Percentiles rank a stretch among this genome's conserved stretches.
These are phyloP conservation scores for Coemansia sp. DNA, from an alignment of 192 early-diverging fungal genomes.

Conservation along the genomic window DNA sequence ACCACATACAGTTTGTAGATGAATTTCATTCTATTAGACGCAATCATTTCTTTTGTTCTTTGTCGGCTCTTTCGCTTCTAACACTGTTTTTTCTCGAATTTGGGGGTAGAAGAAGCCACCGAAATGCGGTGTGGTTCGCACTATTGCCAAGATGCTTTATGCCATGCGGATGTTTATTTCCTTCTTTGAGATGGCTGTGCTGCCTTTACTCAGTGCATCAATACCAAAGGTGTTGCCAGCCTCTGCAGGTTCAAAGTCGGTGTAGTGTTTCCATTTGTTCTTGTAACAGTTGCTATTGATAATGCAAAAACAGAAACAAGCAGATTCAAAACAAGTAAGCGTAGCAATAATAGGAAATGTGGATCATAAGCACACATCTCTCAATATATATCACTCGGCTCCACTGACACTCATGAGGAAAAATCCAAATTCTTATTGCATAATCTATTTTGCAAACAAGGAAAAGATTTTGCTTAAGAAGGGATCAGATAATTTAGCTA, in stretches of 20 bases:
- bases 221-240: not conserved
- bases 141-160: not conserved
- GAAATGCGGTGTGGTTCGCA: not conserved
- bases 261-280: not conserved
- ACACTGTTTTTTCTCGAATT: not conserved
- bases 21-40: not conserved
- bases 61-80: not conserved
- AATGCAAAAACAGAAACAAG: too few species aligned
- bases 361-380: too few species aligned
- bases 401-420: not conserved
- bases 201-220: not conserved
- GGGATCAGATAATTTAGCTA: too few species aligned
- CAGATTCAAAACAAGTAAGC: not conserved
- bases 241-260: not conserved
- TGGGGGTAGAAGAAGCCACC: not conserved
- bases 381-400: not conserved
- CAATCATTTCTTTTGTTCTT: not conserved
- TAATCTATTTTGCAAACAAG: not conserved
- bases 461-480: not conserved
- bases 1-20: not conserved
- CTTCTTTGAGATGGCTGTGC: not conserved
- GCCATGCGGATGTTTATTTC: not conserved
- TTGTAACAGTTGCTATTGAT: not conserved
- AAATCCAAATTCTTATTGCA: not conserved
- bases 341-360: too few species aligned